Evolutionary conservation across 305 asterid genomes (phyloP), one percentile per base, ranked within the genome.

Genomic region (Fraxinus xanthoxyloides): DNA sequence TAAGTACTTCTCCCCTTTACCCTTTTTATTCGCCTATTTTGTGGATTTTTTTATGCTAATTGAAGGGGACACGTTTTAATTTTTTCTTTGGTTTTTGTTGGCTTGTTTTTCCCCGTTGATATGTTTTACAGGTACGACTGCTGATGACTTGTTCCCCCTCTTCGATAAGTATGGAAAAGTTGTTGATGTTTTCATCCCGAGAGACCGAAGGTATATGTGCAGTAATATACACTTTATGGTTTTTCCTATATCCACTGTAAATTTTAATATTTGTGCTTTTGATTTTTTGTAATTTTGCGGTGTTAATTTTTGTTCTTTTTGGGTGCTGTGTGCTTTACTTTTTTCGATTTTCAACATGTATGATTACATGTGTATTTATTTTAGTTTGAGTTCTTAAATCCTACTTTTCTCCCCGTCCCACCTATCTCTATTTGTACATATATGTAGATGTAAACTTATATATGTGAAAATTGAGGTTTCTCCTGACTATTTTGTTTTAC

Each of bases 81-180:
- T 69, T 48, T 43, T 76, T n/a, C 8, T 28, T 36, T 26, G 3
- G 0, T 43, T 72, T 17, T 51, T 72, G 48, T 23, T 67, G 32
- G 72, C 31, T 12, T 6, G 31, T 72, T 12, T 21, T 21, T 78
- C 51, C 7, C 75, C 43, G 3, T 36, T 26, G 17, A 32, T 32
- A 12, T 77, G 10, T 24, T 74, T 84, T 82, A 40, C 85, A 95
- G 99, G 99, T 61, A 95, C 98, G 51, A 91, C 97, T 6, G 99
- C 99, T 1, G 99, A 95, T 84, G 99, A 95, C 79, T 88, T 95
- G 93, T 95, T 93, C 83, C 99, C 99, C 17, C 89, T 94, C 2
- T 95, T 95, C 70, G 98, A 94, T 63, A 95, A 92, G 91, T 93
- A 95, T 30, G 99, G 98, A 0, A 95, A 95, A 88, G 99, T 93